Evolutionary conservation across 2,329 filamentous ascomycete species (phyloP).

Genomic region (Aspergillus alliaceus): DNA sequence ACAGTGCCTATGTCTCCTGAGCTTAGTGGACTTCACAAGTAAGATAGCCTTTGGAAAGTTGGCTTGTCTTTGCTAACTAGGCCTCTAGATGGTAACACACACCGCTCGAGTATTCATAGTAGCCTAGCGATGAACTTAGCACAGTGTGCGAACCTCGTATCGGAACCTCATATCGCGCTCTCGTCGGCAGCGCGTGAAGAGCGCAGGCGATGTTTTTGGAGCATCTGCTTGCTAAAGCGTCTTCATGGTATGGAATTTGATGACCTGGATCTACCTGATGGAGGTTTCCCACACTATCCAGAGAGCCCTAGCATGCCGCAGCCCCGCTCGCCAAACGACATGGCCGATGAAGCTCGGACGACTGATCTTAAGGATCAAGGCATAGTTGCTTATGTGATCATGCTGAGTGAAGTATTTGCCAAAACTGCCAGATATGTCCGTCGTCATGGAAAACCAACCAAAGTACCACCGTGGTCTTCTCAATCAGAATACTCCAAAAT

Average conservation of each 20-base stretch:
- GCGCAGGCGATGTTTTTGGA: slow-evolving; percentile 43
- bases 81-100: slow-evolving; percentile 45
- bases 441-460: slow-evolving; percentile 44
- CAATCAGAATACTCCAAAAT: slow-evolving; percentile 56
- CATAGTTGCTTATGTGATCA: slow-evolving; percentile 49
- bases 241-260: slow-evolving; percentile 46
- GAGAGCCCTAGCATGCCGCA: slow-evolving; percentile 34
- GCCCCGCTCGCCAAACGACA: slow-evolving; percentile 20
- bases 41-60: slow-evolving; percentile 9
- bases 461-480: slow-evolving; percentile 50
- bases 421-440: slow-evolving; percentile 51
- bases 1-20: slow-evolving; percentile 43
- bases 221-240: slow-evolving; percentile 45
- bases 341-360: slow-evolving; percentile 21
- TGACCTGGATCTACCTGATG: slow-evolving; percentile 38
- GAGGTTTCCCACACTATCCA: slow-evolving; percentile 39
- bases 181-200: slow-evolving; percentile 29
- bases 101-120: slow-evolving; percentile 45
- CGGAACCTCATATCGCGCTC: slow-evolving; percentile 28
- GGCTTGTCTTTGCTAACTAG: background rate
- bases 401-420: slow-evolving; percentile 51
- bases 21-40: slow-evolving; percentile 45
- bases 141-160: slow-evolving; percentile 46
- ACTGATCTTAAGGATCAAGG: slow-evolving; percentile 39
- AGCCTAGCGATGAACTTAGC: slow-evolving; percentile 49